Conservation (phyloP, 257 asterid genomes). For the Primulina huaijiensis region DNA sequence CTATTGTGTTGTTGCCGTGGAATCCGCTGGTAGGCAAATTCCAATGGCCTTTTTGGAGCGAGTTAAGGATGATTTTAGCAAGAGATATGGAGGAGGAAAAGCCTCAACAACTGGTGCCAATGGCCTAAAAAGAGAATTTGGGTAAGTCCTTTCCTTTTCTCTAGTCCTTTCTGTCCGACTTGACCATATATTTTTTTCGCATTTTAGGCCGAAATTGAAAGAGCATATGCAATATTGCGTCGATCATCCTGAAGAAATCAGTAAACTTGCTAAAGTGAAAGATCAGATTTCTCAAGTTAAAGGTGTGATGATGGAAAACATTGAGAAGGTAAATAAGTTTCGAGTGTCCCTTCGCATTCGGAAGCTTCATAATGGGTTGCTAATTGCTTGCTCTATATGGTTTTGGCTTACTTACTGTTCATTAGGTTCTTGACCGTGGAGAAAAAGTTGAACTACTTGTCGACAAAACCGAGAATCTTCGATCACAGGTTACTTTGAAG, state of each 20-base stretch:
- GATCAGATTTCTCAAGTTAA: constrained; percentile 55
- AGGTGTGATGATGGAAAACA: constrained; percentile 57
- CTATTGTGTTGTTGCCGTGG: constrained; percentile 53
- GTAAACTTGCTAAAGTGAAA: constrained; percentile 49
- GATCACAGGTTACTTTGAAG: constrained; percentile 42
- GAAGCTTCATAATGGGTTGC: neutral
- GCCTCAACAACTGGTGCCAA: constrained; percentile 40
- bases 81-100: constrained; percentile 48
- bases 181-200: neutral
- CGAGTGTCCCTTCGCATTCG: no score
- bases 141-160: constrained; percentile 25
- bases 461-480: constrained; percentile 60
- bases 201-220: constrained; percentile 44
- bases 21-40: constrained; percentile 53
- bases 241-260: constrained; percentile 53
- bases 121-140: constrained; percentile 46
- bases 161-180: neutral
- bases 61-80: constrained; percentile 49
- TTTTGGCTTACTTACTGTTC: neutral
- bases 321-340: constrained; percentile 43
- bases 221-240: constrained; percentile 53
- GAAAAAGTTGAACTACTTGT: constrained; percentile 58
- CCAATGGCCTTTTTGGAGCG: constrained; percentile 56
- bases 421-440: constrained; percentile 60
- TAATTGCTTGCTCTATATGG: neutral